Percentiles rank a stretch among this genome's conserved stretches.
Evolutionary conservation across 1,139 yeast genomes (phyloP).

Genomic region (Komagataea norvegica): DNA sequence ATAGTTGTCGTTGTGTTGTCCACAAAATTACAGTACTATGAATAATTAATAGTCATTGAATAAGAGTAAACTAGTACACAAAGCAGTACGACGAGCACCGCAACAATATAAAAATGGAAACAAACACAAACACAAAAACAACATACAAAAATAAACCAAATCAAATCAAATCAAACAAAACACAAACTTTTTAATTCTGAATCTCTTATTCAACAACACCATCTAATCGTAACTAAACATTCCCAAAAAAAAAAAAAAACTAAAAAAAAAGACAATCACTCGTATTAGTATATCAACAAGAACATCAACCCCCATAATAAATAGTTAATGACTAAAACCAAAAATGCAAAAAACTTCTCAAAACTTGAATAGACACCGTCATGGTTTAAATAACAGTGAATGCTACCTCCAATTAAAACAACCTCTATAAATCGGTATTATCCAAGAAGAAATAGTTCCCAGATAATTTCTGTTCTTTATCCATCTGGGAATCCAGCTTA

Average conservation of each 20-base stretch:
- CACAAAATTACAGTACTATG: too few species aligned
- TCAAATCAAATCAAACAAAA: neutral
- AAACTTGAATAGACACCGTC: neutral
- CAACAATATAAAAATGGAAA: neutral
- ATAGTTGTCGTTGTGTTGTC: too few species aligned
- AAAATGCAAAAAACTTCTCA: slow-evolving; percentile 10
- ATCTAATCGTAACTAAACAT: neutral
- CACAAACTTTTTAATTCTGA: too few species aligned
- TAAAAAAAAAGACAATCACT: neutral
- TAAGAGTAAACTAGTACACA: neutral
- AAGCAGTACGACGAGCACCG: neutral
- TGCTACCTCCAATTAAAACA: slow-evolving; percentile 4
- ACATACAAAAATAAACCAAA: slow-evolving; percentile 3
- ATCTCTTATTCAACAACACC: neutral
- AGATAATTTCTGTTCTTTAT: slow-evolving; percentile 84
- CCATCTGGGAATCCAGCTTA: slow-evolving; percentile 97
- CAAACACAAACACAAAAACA: neutral
- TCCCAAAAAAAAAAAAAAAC: slow-evolving; percentile 2
- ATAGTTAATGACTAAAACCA: slow-evolving; percentile 14
- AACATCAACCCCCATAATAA: slow-evolving; percentile 20
- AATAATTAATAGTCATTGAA: too few species aligned
- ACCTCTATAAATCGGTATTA: slow-evolving; percentile 41
- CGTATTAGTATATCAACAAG: slow-evolving; percentile 13
- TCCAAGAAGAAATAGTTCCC: slow-evolving; percentile 98
- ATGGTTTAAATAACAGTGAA: neutral